Percentiles rank a stretch among this genome's conserved stretches.
These are phyloP conservation scores for Epithemia pelagica DNA, from an alignment of 108 stramenopile species.

Conservation along the genomic window DNA sequence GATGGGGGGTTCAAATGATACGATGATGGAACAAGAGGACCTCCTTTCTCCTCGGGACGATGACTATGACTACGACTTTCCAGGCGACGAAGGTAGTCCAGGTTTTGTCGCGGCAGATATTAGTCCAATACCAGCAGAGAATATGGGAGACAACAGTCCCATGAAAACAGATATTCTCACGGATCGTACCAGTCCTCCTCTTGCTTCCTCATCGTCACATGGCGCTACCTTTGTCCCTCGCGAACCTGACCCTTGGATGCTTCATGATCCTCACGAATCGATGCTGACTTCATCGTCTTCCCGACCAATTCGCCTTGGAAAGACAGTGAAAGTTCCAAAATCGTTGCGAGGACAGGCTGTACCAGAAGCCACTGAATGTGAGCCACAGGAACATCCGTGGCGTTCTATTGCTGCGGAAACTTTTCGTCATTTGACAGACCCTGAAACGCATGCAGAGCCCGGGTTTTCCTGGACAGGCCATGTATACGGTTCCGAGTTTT, in stretches of 20 bases:
- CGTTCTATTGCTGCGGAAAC: neutral
- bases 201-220: too few species aligned
- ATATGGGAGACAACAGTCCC: neutral
- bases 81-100: conserved; percentile 11
- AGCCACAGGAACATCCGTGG: too few species aligned
- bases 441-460: neutral
- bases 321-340: conserved; percentile 69
- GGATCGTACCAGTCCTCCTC: too few species aligned
- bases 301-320: conserved; percentile 60
- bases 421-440: neutral
- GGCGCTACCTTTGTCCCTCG: neutral
- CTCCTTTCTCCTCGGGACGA: too few species aligned
- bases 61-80: too few species aligned
- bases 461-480: conserved; percentile 27
- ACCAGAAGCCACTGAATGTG: too few species aligned
- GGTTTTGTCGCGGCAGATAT: conserved; percentile 6
- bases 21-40: too few species aligned
- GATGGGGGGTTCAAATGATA: too few species aligned
- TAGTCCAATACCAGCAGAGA: too few species aligned
- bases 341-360: too few species aligned
- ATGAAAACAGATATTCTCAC: too few species aligned
- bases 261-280: conserved; percentile 81
- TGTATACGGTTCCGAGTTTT: conserved; percentile 78
- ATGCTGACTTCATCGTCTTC: conserved; percentile 15
- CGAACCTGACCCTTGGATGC: conserved; percentile 65